Base-by-base conservation (phyloP, 2,329 filamentous ascomycete genomes). In the Colletotrichum sp. region DNA sequence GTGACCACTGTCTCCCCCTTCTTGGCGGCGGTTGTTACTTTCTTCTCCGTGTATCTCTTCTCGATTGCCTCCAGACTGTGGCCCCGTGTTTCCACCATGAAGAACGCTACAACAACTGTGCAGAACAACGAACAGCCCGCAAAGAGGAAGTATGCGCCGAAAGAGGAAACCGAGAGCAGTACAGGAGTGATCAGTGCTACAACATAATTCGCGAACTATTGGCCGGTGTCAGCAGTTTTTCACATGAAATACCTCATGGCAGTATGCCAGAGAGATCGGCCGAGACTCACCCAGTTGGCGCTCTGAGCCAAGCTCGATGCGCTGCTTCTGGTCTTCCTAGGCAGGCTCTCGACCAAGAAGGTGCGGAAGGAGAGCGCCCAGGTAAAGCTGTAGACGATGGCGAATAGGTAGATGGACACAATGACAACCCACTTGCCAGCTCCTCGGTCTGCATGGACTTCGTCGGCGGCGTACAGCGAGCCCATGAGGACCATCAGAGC, bases 281-380 rank as follows among this genome's bases (percentile, higher is more conserved):
- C 2, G 27, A 32, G 3, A 79, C 82, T 75, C 62, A 87, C 85
- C 86, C 89, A 92, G 64, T 91, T 90, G 19, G 87, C 85, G 5
- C 89, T 88, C 72, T 91, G 88, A 1, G 89, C 90, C 32, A 92
- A 80, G 63, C 87, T 88, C 0, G 88, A 90, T 2, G 90, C 90
- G 16, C 87, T 88, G 3, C 89, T 90, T 3, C 91, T 85, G 1
- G 90, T 92, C 12, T 84, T 83, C 27, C 88, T 85, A 0, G 90
- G 90, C 79, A 92, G 88, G 59, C 90, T 92, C 80, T 93, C 91
- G 0, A 89, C 86, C 1, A 88, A 84, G 77, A 90, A 92, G 0
- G 91, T 88, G 25, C 71, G 74, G 63, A 91, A 84, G 0, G 86
- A 85, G 6, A 92, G 87, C 0, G 86, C 90, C 89, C 91, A 92